Base-by-base conservation (phyloP, 164 flowering plant genomes). In the Platanus orientalis region DNA sequence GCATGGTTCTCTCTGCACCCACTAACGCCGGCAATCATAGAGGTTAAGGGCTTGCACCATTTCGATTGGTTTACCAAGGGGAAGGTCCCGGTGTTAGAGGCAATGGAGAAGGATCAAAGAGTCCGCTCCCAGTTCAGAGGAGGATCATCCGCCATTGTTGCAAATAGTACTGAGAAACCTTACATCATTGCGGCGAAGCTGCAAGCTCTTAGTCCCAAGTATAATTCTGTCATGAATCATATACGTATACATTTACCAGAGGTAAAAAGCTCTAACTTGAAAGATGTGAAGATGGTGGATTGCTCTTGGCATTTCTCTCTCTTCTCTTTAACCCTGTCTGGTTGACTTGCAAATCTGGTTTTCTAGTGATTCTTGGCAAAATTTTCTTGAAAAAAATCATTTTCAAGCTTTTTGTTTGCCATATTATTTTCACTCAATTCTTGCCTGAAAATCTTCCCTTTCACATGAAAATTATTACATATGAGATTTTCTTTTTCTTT, bases 1-100 rank as follows among this genome's bases (percentile, higher is more conserved):
- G 96, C 97, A 0, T 95, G 99, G 99, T 95, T 95, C 66, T 88
- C 99, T 0, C 59, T 95, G 64, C 93, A 92, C 74, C 75, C 94
- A 13, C 65, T 89, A 29, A 45, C 78, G 1, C 96, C 97, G 2
- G 97, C 97, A 0, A 67, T 92, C 42, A 71, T 95, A 52, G 97
- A 95, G 75, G 97, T 95, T 16, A 95, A 87, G 75, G 96, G 79
- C 20, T 62, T 95, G 80, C 93, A 95, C 74, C 99, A 95, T 60
- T 95, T 95, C 63, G 99, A 95, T 45, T 95, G 99, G 99, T 78
- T 95, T 50, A 67, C 89, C 0, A 89, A 85, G 66, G 99, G 97
- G 48, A 88, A 81, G 54, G 94, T 95, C 21, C 97, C 99, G 0
- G 99, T 95, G 12, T 68, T 95, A 75, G 99, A 95, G 66, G 94